Percentiles rank a stretch among this genome's conserved stretches.
phyloP scores from a whole-genome alignment of 345 rosid species.

The Pseudoturritis turrita region DNA sequence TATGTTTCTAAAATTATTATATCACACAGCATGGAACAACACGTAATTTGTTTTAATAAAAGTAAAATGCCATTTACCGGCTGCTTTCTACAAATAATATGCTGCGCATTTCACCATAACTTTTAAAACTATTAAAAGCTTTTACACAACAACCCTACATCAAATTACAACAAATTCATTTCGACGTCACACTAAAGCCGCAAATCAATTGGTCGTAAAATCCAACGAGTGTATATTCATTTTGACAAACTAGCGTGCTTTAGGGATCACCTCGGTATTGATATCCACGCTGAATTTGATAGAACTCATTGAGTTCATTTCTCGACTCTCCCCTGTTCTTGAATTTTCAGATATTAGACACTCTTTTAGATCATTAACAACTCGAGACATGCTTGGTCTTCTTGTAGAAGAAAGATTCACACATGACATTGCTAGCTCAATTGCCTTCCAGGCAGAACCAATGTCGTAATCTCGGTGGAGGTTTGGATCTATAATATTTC shows the following conservation, averaged over 20 bases:
- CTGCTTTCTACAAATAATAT: no score
- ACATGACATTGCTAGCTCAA: conserved; percentile 9
- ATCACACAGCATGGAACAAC: no score
- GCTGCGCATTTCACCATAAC: no score
- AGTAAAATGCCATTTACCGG: no score
- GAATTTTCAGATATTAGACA: neutral
- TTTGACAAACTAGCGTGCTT: neutral
- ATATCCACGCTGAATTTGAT: neutral
- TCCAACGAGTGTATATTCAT: neutral
- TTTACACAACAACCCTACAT: no score
- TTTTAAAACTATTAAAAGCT: no score
- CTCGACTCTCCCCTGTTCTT: neutral
- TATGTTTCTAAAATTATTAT: no score
- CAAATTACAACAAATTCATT: no score
- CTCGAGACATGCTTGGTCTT: conserved; percentile 14
- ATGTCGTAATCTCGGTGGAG: neutral
- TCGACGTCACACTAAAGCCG: no score
- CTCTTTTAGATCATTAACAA: neutral
- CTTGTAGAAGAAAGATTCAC: neutral
- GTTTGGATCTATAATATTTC: neutral
- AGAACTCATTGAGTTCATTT: neutral
- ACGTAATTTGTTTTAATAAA: no score
- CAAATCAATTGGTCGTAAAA: no score
- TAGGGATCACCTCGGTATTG: neutral
- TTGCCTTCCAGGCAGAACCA: conserved; percentile 8